Conservation (phyloP, 2,329 filamentous ascomycete species). For the Colletotrichum lini region DNA sequence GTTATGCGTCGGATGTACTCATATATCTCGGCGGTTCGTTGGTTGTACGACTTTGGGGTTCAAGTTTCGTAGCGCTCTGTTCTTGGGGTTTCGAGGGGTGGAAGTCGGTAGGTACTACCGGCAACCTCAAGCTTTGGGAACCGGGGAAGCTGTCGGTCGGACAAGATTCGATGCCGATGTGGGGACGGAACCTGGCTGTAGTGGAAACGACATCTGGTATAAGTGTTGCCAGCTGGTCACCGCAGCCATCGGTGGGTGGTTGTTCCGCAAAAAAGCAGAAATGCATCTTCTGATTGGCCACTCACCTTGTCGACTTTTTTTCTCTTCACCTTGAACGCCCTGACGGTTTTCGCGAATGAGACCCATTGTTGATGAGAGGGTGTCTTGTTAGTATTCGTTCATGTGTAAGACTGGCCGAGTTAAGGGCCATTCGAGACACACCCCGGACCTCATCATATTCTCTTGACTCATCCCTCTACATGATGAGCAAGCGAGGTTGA, state of each 20-base stretch:
- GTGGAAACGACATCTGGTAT: background rate
- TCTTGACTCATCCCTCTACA: background rate
- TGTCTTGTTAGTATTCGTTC: background rate
- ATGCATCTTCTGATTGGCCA: constrained; percentile 11
- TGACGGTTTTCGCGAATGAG: constrained; percentile 8
- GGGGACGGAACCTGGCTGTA: background rate
- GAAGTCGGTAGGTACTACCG: background rate
- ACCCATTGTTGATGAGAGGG: constrained; percentile 20
- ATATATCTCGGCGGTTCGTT: background rate
- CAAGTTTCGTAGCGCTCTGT: background rate
- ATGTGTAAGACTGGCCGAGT: constrained; percentile 3
- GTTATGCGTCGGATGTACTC: background rate
- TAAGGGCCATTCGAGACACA: background rate
- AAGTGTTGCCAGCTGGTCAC: too few relatives aligned
- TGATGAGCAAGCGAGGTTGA: constrained; percentile 38
- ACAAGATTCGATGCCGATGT: constrained; percentile 5
- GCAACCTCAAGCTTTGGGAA: constrained; percentile 5
- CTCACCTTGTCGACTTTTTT: constrained; percentile 20
- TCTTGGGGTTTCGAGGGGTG: background rate
- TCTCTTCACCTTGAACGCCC: background rate
- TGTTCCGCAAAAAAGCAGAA: background rate
- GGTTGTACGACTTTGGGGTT: background rate
- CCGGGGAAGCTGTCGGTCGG: constrained; percentile 1
- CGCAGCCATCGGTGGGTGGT: background rate
- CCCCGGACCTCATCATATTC: background rate